Conservation (phyloP, 805 yeast genomes). For the Pichia membranifaciens region DNA sequence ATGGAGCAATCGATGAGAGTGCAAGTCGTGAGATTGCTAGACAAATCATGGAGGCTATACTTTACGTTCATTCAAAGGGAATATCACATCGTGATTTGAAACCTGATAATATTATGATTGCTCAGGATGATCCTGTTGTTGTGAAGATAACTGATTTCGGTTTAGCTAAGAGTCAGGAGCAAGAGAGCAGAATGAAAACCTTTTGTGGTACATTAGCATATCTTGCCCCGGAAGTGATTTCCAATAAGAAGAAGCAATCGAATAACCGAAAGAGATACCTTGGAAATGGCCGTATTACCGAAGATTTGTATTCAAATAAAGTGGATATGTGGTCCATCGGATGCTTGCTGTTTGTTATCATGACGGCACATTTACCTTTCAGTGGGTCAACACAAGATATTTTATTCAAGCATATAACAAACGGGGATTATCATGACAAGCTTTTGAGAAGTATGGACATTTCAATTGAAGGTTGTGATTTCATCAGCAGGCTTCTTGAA, state of each 20-base stretch:
- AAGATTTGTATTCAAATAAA: slow-evolving; percentile 61
- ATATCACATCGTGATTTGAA: slow-evolving; percentile 95
- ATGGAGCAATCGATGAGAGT: slow-evolving; percentile 87
- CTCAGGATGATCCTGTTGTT: slow-evolving; percentile 82
- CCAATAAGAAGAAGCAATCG: slow-evolving; percentile 37
- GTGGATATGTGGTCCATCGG: slow-evolving; percentile 99
- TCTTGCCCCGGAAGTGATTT: slow-evolving; percentile 89
- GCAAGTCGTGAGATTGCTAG: slow-evolving; percentile 81
- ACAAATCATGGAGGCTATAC: slow-evolving; percentile 78
- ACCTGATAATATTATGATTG: slow-evolving; percentile 91
- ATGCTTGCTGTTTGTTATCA: slow-evolving; percentile 82
- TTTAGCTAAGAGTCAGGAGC: slow-evolving; percentile 81
- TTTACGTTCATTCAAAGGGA: slow-evolving; percentile 82
- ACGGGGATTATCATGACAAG: slow-evolving; percentile 75
- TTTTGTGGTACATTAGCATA: slow-evolving; percentile 97
- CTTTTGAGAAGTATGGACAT: slow-evolving; percentile 58
- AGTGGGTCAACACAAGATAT: slow-evolving; percentile 89
- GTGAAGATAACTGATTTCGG: slow-evolving; percentile 98
- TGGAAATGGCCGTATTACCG: slow-evolving; percentile 30
- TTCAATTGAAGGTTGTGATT: slow-evolving; percentile 64
- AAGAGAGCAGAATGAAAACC: slow-evolving; percentile 83
- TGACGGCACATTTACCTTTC: slow-evolving; percentile 92
- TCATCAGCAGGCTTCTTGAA: slow-evolving; percentile 63
- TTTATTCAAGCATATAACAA: slow-evolving; percentile 65
- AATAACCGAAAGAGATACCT: slow-evolving; percentile 24